These are phyloP conservation scores for Mycena polygramma DNA, from an alignment of 768 basidiomycete genomes.

Conservation along the genomic window DNA sequence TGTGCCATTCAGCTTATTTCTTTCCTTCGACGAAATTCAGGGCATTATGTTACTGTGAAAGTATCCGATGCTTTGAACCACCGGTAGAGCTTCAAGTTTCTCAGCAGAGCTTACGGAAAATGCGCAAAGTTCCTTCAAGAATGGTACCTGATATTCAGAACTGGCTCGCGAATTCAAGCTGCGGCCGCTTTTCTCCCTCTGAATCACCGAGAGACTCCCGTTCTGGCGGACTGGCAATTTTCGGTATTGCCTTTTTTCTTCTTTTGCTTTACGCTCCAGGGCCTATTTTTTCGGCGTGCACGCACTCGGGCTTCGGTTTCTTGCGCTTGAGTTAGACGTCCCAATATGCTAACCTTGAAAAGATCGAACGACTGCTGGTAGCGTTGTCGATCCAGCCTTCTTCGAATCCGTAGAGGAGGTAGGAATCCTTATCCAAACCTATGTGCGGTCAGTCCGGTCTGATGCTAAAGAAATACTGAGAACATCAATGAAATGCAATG, in stretches of 20 bases:
- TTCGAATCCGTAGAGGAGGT: not conserved
- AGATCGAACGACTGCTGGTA: slow-evolving; percentile 6
- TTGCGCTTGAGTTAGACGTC: not conserved
- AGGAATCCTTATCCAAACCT: not conserved
- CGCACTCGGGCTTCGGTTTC: not conserved
- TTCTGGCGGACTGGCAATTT: not conserved
- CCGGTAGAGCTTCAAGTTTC: no score
- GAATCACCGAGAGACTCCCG: not conserved
- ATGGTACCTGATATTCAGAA: not conserved
- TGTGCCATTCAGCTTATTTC: no score
- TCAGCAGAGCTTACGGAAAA: no score
- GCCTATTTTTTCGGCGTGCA: not conserved
- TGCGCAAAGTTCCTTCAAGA: no score
- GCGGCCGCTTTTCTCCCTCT: not conserved
- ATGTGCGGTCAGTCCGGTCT: not conserved
- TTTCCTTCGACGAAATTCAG: no score
- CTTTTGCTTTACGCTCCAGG: not conserved
- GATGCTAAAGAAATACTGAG: not conserved
- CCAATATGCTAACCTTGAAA: not conserved
- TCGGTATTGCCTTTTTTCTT: not conserved
- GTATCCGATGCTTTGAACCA: no score
- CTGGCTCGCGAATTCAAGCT: not conserved
- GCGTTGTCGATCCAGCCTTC: not conserved
- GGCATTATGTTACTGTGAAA: no score
- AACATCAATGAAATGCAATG: not conserved